Evolutionary conservation across 352 stramenopile genomes (phyloP).

Genomic region (Aphanomyces invadans): DNA sequence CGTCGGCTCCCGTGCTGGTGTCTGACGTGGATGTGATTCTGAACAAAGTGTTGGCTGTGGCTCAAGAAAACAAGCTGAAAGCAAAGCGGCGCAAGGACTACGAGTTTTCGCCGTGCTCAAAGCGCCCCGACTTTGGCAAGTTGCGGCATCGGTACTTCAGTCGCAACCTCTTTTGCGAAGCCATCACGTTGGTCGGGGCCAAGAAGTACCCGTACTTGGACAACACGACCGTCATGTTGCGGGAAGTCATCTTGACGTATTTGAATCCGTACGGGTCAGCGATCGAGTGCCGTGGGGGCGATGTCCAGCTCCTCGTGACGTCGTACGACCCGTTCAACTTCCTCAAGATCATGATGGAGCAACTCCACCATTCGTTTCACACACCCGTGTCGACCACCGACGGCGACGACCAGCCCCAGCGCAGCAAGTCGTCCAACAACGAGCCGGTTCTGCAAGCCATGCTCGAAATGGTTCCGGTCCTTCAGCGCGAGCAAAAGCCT

Average conservation of each 20-base stretch:
- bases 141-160: conserved; percentile 59
- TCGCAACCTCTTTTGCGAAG: conserved; percentile 60
- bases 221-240: conserved; percentile 16
- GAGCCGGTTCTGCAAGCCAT: conserved; percentile 68
- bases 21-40: conserved; percentile 65
- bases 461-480: conserved; percentile 60
- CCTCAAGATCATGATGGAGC: conserved; percentile 13
- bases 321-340: conserved; percentile 24
- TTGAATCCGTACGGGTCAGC: conserved; percentile 13
- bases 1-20: conserved; percentile 41
- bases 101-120: conserved; percentile 25
- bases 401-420: not conserved
- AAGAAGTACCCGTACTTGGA: conserved; percentile 53
- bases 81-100: conserved; percentile 51
- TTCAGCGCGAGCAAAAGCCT: conserved; percentile 58
- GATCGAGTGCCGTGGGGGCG: conserved; percentile 10
- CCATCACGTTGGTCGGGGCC: conserved; percentile 52
- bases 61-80: conserved; percentile 45
- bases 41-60: conserved; percentile 47
- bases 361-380: not conserved
- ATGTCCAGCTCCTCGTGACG: conserved; percentile 22
- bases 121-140: conserved; percentile 28
- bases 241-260: conserved; percentile 15
- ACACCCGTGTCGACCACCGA: conserved; percentile 4
- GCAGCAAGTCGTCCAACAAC: conserved; percentile 34